Base-by-base conservation (phyloP, 768 basidiomycete genomes). In the Leucosporidium creatinivorum region DNA sequence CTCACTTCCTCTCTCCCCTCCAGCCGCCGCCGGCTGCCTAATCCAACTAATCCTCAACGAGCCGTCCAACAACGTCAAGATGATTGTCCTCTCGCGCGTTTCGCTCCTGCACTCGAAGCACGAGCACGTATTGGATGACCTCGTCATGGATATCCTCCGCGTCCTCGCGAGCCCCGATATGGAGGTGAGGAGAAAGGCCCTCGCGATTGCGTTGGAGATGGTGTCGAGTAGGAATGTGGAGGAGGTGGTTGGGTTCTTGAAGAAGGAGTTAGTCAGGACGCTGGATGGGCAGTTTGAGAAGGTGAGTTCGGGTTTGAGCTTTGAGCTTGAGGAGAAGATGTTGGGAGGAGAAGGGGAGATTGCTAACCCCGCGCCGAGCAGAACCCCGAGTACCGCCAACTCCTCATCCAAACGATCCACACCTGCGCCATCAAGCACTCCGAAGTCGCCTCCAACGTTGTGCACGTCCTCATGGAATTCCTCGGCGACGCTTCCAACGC, bases 41-140 rank as follows among this genome's bases (percentile, higher is more conserved):
- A 90, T 96, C 74, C 89, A 85, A 71, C 85, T 98, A 56, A 87
- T 93, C 67, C 83, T 88, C 77, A 94, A 93, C 80, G 94, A 98
- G 79, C 91, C 93, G 2, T 94, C 98, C 80, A 99, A 98, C 80
- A 99, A 99, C 74, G 94, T 97, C 78, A 98, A 97, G 79, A 84
- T 97, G 55, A 98, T 98, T 67, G 94, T 98, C 23, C 83, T 99
- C 30, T 90, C 94, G 76, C 86, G 96, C 55, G 83, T 99, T 47
- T 90, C 97, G 63, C 80, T 79, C 44, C 82, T 99, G 26, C 85
- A 90, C 54, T 81, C 85, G 7, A 90, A 87, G 75, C 93, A 97
- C 78, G 93, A 90, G 23, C 78, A 78, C 66, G 86, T 97, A 48
- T 81, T 98, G 50, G 93, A 98, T 75, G 83, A 86, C 18, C 84